These are phyloP conservation scores for Lentinus polychrous DNA, from an alignment of 1,284 basidiomycete species.

Conservation along the genomic window DNA sequence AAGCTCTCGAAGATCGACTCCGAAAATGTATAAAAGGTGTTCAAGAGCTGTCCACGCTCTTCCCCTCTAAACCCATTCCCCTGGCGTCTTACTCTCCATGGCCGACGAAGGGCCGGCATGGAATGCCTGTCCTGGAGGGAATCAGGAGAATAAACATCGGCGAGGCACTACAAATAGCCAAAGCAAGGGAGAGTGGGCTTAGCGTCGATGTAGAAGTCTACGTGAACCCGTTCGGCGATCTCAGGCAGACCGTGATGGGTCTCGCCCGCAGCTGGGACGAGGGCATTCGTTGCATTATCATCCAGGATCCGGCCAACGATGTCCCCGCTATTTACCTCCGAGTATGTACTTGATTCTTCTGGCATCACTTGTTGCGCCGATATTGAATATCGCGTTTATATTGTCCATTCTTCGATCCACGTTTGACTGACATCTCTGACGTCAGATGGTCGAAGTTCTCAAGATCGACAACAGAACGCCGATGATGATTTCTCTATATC, in stretches of 20 bases:
- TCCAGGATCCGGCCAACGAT: conserved; percentile 20
- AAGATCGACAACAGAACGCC: conserved; percentile 23
- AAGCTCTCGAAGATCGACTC: conserved; percentile 22
- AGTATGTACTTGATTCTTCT: background rate
- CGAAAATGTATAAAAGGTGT: conserved; percentile 20
- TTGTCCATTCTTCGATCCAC: background rate
- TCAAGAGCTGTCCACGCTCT: conserved; percentile 15
- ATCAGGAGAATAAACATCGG: conserved; percentile 13
- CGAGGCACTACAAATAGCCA: conserved; percentile 7
- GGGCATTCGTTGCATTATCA: conserved; percentile 18
- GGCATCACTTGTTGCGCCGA: background rate
- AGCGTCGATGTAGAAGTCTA: conserved; percentile 8
- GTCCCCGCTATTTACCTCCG: conserved; percentile 24
- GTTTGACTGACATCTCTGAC: background rate
- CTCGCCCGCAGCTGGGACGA: conserved; percentile 24
- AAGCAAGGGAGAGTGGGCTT: background rate
- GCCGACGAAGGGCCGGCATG: conserved; percentile 4
- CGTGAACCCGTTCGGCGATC: conserved; percentile 29
- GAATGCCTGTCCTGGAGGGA: conserved; percentile 4
- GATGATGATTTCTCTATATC: conserved; percentile 27
- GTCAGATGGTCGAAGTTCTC: conserved; percentile 26
- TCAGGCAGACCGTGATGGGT: conserved; percentile 28
- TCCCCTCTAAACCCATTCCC: conserved; percentile 12
- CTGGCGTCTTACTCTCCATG: conserved; percentile 13
- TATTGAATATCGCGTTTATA: background rate